A percentile compares a stretch with the other conserved stretches of the same genome.
Evolutionary conservation across 805 yeast genomes (phyloP).

Genomic region (Schizosaccharomyces lindneri): DNA sequence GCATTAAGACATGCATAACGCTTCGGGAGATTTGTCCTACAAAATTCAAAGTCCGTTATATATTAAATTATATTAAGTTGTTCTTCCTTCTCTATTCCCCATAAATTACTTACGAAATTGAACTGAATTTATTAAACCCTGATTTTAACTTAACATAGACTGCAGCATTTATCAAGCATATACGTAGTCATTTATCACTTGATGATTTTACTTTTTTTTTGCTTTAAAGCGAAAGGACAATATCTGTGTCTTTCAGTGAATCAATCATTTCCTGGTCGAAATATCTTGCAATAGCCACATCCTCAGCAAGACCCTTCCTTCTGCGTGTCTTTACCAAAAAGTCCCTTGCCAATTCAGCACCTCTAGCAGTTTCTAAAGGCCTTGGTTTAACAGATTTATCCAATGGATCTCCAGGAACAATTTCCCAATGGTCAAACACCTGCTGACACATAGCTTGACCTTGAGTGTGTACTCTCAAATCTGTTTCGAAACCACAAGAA

Average conservation of each 20-base stretch:
- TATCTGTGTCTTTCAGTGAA: neutral
- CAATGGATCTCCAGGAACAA: conserved; percentile 79
- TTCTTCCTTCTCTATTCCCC: no score
- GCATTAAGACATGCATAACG: no score
- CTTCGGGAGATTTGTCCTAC: no score
- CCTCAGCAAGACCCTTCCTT: conserved; percentile 63
- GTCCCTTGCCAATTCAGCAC: conserved; percentile 54
- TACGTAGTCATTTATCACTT: no score
- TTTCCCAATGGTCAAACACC: conserved; percentile 45
- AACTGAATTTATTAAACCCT: no score
- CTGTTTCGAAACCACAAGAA: conserved; percentile 72
- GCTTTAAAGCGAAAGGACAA: neutral
- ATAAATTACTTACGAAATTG: no score
- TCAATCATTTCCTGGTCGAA: conserved; percentile 22
- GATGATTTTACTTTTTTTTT: no score
- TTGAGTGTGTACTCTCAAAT: conserved; percentile 46
- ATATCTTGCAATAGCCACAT: conserved; percentile 39
- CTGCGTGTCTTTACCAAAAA: conserved; percentile 70
- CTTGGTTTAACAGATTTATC: conserved; percentile 41
- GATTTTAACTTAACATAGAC: no score
- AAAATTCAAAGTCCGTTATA: no score
- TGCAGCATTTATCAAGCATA: no score
- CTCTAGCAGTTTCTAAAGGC: conserved; percentile 49
- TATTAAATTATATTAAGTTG: no score
- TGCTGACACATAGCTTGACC: conserved; percentile 55